Percentiles rank a stretch among this genome's conserved stretches.
These are phyloP conservation scores for Suillus tomentosus DNA, from an alignment of 768 basidiomycete genomes.

Conservation along the genomic window DNA sequence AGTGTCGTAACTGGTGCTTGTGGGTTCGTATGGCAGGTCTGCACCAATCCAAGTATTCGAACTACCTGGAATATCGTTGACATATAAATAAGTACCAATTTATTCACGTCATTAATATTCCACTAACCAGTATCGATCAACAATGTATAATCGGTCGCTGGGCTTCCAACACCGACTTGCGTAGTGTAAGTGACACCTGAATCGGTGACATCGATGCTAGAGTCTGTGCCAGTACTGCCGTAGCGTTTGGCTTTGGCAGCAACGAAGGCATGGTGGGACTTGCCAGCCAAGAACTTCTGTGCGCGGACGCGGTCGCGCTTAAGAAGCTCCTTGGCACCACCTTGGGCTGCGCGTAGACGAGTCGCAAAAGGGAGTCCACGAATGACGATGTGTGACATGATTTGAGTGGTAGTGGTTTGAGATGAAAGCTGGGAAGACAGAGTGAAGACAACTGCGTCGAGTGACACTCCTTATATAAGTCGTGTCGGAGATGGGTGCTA, in stretches of 20 bases:
- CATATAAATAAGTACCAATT: neutral
- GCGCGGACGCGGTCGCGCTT: conserved; percentile 53
- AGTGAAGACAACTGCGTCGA: neutral
- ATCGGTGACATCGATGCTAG: conserved; percentile 54
- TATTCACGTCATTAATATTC: conserved; percentile 3
- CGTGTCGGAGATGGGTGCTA: neutral
- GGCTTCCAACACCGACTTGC: conserved; percentile 49
- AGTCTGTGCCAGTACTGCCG: conserved; percentile 14
- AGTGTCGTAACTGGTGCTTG: conserved; percentile 44
- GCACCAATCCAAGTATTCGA: conserved; percentile 59
- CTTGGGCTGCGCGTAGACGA: conserved; percentile 14
- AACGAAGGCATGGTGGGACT: conserved; percentile 55
- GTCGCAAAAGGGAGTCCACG: conserved; percentile 45
- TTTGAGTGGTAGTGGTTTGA: conserved; percentile 8
- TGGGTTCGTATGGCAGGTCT: conserved; percentile 41
- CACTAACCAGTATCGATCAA: conserved; percentile 53
- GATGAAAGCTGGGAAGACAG: neutral
- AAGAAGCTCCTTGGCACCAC: conserved; percentile 46
- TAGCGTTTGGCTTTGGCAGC: conserved; percentile 17
- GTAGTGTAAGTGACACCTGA: conserved; percentile 56
- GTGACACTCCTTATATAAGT: conserved; percentile 23
- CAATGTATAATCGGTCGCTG: conserved; percentile 48
- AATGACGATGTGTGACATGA: conserved; percentile 41
- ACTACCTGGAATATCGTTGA: conserved; percentile 30
- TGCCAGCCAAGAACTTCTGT: conserved; percentile 53